Base-by-base conservation (phyloP, 1,139 yeast genomes). In the Citeromyces siamensis region DNA sequence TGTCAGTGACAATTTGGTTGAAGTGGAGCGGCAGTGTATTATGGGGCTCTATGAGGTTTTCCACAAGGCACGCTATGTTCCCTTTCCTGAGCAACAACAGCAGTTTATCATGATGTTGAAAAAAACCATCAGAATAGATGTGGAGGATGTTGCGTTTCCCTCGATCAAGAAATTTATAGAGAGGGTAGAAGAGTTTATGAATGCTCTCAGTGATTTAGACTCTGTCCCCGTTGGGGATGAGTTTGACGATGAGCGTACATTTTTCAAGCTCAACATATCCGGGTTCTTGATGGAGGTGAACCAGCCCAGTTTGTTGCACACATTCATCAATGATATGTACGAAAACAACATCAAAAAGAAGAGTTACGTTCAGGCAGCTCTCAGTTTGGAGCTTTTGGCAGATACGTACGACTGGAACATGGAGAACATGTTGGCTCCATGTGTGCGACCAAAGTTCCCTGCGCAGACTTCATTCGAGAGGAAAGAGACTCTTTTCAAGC, bases 171-270 rank as follows among this genome's bases (percentile, higher is more conserved):
- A 60, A 35, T 71, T 78, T 39, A 62, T 79, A 41, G 69, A 68
- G 41, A 75, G 71, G 39, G 53, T 83, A 32, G 55, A 75, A 27
- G 79, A 75, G 23, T 82, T 84, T 56, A 58, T 84, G 43, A 71
- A 69, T 38, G 73, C 77, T 17, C 66, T 82, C 49, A 67, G 75
- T 42, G 85, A 82, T 48, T 70, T 81, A 48, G 71, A 72, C 46
- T 70, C 72, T 45, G 84, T 85, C 40, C 95, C 95, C 16, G 70
- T 69, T 36, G 90, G 88, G 16, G 77, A 78, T 35, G 94, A 85
- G 49, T 85, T 80, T 56, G 90, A 81, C 47, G 94, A 82, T 50
- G 95, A 85, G 54, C 66, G 95, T 52, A 78, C 86, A 3, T 80
- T 82, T 70, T 83, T 81, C 52, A 75, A 76, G 42, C 65, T 85